These are phyloP conservation scores for Plasmopara halstedii DNA, from an alignment of 352 stramenopile genomes.

Conservation along the genomic window DNA sequence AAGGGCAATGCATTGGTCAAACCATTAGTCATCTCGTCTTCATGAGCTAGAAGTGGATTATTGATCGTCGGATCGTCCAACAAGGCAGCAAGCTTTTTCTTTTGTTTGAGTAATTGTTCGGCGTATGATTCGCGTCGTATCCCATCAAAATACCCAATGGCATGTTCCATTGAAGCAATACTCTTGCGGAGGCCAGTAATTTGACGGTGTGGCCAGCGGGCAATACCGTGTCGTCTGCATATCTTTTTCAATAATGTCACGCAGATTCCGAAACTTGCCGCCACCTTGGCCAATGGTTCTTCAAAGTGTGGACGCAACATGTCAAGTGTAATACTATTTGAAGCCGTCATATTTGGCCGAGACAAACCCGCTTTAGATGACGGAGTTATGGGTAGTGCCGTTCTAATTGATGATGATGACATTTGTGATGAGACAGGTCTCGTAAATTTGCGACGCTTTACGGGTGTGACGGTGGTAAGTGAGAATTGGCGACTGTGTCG, in stretches of 20 bases:
- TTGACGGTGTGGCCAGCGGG: conserved; percentile 77
- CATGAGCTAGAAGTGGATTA: conserved; percentile 30
- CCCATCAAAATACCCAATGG: conserved; percentile 71
- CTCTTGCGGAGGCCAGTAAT: conserved; percentile 84
- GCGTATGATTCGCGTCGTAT: conserved; percentile 60
- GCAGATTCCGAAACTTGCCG: conserved; percentile 71
- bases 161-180: conserved; percentile 81
- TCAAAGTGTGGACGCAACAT: conserved; percentile 82
- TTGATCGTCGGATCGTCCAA: conserved; percentile 54
- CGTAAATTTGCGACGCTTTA: conserved; percentile 22
- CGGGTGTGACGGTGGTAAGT: not conserved
- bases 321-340: conserved; percentile 72
- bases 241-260: conserved; percentile 84
- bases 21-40: conserved; percentile 12
- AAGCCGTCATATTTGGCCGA: conserved; percentile 62
- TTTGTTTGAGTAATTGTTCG: conserved; percentile 64
- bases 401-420: conserved; percentile 6
- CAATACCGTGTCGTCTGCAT: conserved; percentile 70
- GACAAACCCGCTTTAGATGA: conserved; percentile 19
- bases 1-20: conserved; percentile 5
- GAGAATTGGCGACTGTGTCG: conserved; percentile 12
- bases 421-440: conserved; percentile 12
- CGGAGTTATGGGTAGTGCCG: conserved; percentile 4
- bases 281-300: conserved; percentile 71
- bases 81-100: conserved; percentile 58